Percentiles rank a stretch among this genome's conserved stretches.
Conservation (phyloP, 441 rosid genomes). For the Raphanus hybrid region DNA sequence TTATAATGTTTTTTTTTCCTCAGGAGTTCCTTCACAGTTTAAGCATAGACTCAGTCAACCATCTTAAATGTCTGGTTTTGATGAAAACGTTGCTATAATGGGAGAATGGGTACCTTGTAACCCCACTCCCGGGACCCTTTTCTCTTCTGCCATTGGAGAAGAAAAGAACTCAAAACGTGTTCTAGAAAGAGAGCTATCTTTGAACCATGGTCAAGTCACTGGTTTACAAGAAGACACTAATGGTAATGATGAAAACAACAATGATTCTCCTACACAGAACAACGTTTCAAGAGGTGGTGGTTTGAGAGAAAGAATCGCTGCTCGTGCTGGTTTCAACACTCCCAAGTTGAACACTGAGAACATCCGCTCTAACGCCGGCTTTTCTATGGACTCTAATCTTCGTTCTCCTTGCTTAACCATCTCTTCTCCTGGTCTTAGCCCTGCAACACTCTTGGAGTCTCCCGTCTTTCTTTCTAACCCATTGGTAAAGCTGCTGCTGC, state of each 20-base stretch:
- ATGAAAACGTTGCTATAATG: slow-evolving; percentile 70
- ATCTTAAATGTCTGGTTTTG: slow-evolving; percentile 68
- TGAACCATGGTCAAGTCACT: slow-evolving; percentile 49
- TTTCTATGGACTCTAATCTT: slow-evolving; percentile 48
- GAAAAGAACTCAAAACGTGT: slow-evolving; percentile 55
- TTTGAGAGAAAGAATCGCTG: slow-evolving; percentile 71
- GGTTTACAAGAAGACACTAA: slow-evolving; percentile 40
- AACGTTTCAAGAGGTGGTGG: slow-evolving; percentile 54
- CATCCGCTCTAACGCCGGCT: slow-evolving; percentile 54
- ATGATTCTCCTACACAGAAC: slow-evolving; percentile 46
- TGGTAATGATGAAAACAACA: slow-evolving; percentile 40
- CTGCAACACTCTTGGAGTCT: slow-evolving; percentile 72
- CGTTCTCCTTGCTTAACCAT: slow-evolving; percentile 69
- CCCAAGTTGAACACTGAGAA: slow-evolving; percentile 66
- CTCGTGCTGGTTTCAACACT: slow-evolving; percentile 74
- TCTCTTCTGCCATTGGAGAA: slow-evolving; percentile 52
- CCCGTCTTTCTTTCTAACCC: slow-evolving; percentile 74
- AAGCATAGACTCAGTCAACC: slow-evolving; percentile 33
- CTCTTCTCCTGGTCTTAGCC: slow-evolving; percentile 73
- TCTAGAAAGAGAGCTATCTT: slow-evolving; percentile 52
- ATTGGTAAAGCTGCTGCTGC: slow-evolving; percentile 48
- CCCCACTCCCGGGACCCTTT: slow-evolving; percentile 67
- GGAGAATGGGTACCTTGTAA: slow-evolving; percentile 81
- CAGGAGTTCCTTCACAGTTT: slow-evolving; percentile 28
- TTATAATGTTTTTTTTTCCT: background rate